Percentiles rank a stretch among this genome's conserved stretches.
Conservation (phyloP, 2,329 filamentous ascomycete genomes). For the Monosporascus cannonballus region DNA sequence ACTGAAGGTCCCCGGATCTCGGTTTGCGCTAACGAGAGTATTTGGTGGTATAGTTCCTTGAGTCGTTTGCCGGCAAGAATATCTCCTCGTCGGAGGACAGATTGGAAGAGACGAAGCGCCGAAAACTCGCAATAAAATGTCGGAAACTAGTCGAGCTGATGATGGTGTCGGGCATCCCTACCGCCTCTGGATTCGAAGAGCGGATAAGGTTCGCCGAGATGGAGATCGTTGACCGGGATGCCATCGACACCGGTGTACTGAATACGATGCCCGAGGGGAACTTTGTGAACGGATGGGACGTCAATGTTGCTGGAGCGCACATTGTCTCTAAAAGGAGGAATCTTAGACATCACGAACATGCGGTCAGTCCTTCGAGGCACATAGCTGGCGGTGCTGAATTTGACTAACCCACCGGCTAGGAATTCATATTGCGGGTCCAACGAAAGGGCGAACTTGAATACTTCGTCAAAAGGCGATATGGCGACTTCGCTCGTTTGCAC, state of each 20-base stretch:
- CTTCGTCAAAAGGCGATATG: conserved; percentile 80
- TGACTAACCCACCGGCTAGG: conserved; percentile 39
- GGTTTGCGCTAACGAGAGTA: conserved; percentile 2
- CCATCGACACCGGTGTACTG: conserved; percentile 84
- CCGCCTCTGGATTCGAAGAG: conserved; percentile 95
- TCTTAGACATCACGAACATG: conserved; percentile 84
- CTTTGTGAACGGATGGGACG: conserved; percentile 91
- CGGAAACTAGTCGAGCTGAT: conserved; percentile 96
- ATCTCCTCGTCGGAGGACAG: conserved; percentile 96
- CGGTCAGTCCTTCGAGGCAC: conserved; percentile 47
- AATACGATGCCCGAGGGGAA: conserved; percentile 87
- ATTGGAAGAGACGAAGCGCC: conserved; percentile 89
- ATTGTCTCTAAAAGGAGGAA: conserved; percentile 77
- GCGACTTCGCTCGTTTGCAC: conserved; percentile 77
- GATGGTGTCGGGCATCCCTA: conserved; percentile 98
- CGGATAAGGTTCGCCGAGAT: conserved; percentile 94
- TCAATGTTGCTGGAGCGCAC: conserved; percentile 88
- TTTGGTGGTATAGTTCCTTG: conserved; percentile 64
- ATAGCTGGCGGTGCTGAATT: not conserved
- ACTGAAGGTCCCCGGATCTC: not conserved
- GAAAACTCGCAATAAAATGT: conserved; percentile 86
- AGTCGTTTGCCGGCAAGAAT: conserved; percentile 94
- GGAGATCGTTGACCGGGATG: conserved; percentile 89
- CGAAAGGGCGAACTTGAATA: conserved; percentile 67
- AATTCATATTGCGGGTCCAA: conserved; percentile 86